These are phyloP conservation scores for Amanita molliuscula DNA, from an alignment of 768 basidiomycete species.

Conservation along the genomic window DNA sequence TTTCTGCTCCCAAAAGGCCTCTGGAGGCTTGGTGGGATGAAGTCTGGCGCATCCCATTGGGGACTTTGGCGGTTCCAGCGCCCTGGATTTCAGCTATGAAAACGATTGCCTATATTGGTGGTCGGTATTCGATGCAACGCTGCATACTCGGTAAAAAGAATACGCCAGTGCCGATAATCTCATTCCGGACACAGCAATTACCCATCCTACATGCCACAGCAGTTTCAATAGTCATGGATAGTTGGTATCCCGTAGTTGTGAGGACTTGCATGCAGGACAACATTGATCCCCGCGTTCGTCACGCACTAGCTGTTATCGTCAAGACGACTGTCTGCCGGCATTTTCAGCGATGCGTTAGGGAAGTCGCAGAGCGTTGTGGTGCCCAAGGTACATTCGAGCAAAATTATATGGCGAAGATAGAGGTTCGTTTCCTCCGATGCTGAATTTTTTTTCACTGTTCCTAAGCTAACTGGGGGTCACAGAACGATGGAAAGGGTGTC, in stretches of 20 bases:
- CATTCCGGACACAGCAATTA: conserved; percentile 58
- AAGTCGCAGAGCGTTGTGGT: conserved; percentile 55
- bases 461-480: conserved; percentile 5
- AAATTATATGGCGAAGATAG: conserved; percentile 47
- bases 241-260: conserved; percentile 31
- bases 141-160: conserved; percentile 33
- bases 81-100: conserved; percentile 43
- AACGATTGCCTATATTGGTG: conserved; percentile 41
- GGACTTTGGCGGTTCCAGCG: conserved; percentile 39
- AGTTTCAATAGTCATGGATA: conserved; percentile 38
- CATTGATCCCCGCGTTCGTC: conserved; percentile 36
- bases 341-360: conserved; percentile 37
- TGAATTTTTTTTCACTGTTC: conserved; percentile 5
- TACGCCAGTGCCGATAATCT: conserved; percentile 39
- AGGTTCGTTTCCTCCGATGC: conserved; percentile 23
- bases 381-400: conserved; percentile 58
- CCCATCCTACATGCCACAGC: conserved; percentile 45
- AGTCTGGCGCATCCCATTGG: conserved; percentile 44
- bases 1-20: conserved; percentile 27
- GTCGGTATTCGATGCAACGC: conserved; percentile 49
- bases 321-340: conserved; percentile 49
- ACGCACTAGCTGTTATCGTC: conserved; percentile 43
- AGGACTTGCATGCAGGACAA: conserved; percentile 26
- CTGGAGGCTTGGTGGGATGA: conserved; percentile 46
- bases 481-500: conserved; percentile 46